Conservation (phyloP, 306 rosid genomes). For the Mucuna pruriens region DNA sequence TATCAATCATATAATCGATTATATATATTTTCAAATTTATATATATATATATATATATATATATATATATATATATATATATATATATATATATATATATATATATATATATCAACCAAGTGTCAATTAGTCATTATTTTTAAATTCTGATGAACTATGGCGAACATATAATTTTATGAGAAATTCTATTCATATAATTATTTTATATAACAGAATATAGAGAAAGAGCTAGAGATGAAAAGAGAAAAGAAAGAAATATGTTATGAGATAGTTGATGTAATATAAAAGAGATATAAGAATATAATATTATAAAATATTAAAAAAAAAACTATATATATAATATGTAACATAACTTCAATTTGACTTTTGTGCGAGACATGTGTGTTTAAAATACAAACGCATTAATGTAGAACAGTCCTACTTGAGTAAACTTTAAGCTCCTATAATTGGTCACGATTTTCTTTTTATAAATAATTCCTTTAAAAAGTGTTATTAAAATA, state of each 20-base stretch:
- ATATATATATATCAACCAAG: too few relatives aligned
- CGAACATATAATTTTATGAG: background rate
- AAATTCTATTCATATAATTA: background rate
- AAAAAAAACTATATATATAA: too few relatives aligned
- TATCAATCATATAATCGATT: background rate
- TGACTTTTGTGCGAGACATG: background rate
- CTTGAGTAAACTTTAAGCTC: constrained; percentile 2
- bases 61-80: too few relatives aligned
- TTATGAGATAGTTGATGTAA: background rate
- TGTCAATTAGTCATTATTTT: background rate
- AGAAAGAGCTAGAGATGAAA: background rate
- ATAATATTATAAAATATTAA: background rate
- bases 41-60: too few relatives aligned
- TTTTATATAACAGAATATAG: background rate
- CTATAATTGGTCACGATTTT: background rate
- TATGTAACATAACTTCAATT: background rate
- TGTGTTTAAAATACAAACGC: background rate
- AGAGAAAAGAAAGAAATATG: background rate
- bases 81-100: too few relatives aligned
- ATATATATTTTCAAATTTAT: background rate
- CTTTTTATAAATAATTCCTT: background rate
- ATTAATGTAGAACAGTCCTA: background rate
- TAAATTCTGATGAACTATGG: background rate
- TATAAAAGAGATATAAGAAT: background rate
- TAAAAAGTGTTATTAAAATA: background rate